Evolutionary conservation across 495 filamentous ascomycete species (phyloP), one percentile per base, ranked within the genome.

Genomic region (Tuber brumale): DNA sequence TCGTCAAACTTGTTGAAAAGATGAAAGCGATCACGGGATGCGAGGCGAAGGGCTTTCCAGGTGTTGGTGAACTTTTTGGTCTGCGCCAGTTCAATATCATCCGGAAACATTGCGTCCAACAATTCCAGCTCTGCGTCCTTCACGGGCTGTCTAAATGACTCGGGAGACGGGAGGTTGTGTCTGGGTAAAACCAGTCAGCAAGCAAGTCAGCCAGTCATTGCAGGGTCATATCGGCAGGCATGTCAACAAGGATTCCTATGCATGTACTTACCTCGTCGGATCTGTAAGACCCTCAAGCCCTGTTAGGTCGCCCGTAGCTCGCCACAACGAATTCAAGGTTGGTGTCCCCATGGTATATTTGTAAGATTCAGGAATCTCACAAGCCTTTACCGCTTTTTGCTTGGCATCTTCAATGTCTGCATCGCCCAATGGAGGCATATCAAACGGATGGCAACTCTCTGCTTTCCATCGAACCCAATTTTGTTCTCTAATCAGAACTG

Each of bases 381-480:
- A 92, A 8, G 88, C 85, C 82, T 89, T 91, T 74, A 85, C 86
- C 8, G 90, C 91, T 71, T 88, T 84, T 41, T 86, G 85, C 80
- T 91, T 91, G 37, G 93, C 91, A 69, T 89, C 87, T 72, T 88
- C 82, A 82, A 92, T 92, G 43, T 92, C 88, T 37, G 85, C 83
- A 35, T 90, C 86, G 5, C 90, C 87, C 45, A 97, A 84, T 9
- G 92, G 86, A 23, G 91, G 88, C 61, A 89, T 87, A 77, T 94
- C 90, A 82, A 99, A 97, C 35, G 90, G 87, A 43, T 93, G 94
- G 84, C 95, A 98, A 72, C 89, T 91, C 84, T 98, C 95, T 14
- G 93, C 89, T 84, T 99, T 99, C 95, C 95, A 99, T 70, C 92
- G 91, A 66, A 94, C 94, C 95, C 95, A 99, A 80, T 97, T 97